A percentile compares a stretch with the other conserved stretches of the same genome.
phyloP scores from a whole-genome alignment of 441 rosid genomes.

The Breynia disticha region DNA sequence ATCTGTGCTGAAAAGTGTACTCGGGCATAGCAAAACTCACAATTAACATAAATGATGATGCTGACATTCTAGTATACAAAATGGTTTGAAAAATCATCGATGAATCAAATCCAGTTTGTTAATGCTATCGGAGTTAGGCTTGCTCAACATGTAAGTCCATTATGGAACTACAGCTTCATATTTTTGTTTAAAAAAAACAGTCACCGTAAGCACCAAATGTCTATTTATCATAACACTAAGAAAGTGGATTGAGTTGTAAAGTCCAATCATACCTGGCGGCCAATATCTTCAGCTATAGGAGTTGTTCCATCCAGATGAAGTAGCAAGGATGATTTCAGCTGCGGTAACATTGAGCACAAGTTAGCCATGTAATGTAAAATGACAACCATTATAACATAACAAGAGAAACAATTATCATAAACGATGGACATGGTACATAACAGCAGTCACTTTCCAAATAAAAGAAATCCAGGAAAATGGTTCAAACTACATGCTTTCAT shows the following conservation, averaged over 20 bases:
- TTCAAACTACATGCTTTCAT: not conserved
- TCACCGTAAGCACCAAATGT: not conserved
- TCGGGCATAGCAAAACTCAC: not conserved
- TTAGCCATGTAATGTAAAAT: not conserved
- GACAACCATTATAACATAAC: not conserved
- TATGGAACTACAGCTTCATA: no score
- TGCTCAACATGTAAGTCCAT: no score
- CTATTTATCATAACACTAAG: not conserved
- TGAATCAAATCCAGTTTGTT: not conserved
- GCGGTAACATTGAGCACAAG: constrained; percentile 18
- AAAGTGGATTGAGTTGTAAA: not conserved
- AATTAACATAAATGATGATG: not conserved
- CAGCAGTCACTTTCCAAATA: not conserved
- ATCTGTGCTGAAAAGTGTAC: not conserved
- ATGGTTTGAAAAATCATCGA: no score
- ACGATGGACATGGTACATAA: not conserved
- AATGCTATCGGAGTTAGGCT: not conserved
- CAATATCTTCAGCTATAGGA: constrained; percentile 96
- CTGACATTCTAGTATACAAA: not conserved
- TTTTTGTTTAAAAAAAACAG: not conserved
- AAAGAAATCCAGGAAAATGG: not conserved
- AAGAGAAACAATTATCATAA: not conserved
- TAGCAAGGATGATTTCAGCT: constrained; percentile 91
- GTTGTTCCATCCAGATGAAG: constrained; percentile 99
- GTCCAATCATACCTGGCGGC: constrained; percentile 75